phyloP scores from a whole-genome alignment of 2,329 filamentous ascomycete genomes.

The Alternaria atra region DNA sequence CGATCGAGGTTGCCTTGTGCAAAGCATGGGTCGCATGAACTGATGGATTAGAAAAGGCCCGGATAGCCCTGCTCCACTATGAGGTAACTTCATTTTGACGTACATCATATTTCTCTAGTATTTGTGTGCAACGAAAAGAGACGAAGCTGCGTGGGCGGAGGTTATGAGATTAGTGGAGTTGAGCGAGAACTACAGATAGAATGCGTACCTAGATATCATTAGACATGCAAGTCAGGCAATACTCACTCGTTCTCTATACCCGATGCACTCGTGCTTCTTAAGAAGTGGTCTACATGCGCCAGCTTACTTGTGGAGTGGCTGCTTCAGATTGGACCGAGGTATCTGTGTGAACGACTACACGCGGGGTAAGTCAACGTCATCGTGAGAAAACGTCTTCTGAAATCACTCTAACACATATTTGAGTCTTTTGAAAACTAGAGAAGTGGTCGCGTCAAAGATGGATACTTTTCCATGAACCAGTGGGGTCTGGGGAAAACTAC shows the following conservation, averaged over 20 bases:
- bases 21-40: neutral
- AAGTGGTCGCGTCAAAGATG: neutral
- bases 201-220: neutral
- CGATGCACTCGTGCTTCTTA: neutral
- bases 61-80: neutral
- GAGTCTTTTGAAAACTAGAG: neutral
- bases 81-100: neutral
- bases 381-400: neutral
- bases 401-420: neutral
- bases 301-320: neutral
- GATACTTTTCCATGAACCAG: neutral
- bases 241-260: neutral
- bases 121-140: neutral
- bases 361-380: neutral
- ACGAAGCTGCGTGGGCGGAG: neutral
- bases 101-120: neutral
- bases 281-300: neutral
- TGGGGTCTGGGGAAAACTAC: neutral
- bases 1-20: neutral
- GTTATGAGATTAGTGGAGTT: neutral
- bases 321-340: neutral
- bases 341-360: neutral
- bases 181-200: neutral
- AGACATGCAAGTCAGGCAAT: neutral
- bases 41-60: neutral